Evolutionary conservation across 805 yeast genomes (phyloP), one percentile per base, ranked within the genome.

Genomic region (Sugiyamaella floridensis): DNA sequence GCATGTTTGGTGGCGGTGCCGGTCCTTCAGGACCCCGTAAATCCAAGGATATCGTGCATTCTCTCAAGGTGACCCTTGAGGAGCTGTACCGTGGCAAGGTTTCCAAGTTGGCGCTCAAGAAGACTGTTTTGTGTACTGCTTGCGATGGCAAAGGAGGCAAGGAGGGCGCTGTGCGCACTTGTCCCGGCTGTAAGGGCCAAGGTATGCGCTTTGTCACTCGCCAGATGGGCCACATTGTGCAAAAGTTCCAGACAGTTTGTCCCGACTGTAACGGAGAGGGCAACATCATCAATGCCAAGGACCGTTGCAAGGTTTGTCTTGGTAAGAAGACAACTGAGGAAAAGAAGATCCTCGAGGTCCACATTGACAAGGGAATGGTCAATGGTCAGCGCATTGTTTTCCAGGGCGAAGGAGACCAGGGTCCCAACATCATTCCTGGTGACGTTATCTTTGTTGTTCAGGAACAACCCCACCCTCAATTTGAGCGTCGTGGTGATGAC

Each of bases 151-250:
- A 82, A 65, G 99, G 99, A 71, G 99, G 99, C 74, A 88, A 88
- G 66, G 86, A 83, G 61, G 95, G 93, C 58, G 77, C 87, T 53
- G 95, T 90, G 59, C 86, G 85, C 76, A 82, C 82, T 64, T 93
- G 99, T 82, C 60, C 82, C 49, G 69, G 81, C 41, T 93, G 99
- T 83, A 79, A 81, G 67, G 99, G 99, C 72, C 78, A 80, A 63
- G 99, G 99, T 80, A 73, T 85, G 71, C 87, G 81, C 72, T 85
- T 92, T 60, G 85, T 89, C 60, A 88, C 97, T 50, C 86, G 96
- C 76, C 98, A 93, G 74, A 90, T 93, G 97, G 99, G 99, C 63
- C 97, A 96, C 60, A 89, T 93, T 90, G 86, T 93, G 66, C 99
- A 93, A 77, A 86, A 97, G 78, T 87, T 87, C 82, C 98, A 93